phyloP scores from a whole-genome alignment of 2,329 filamentous ascomycete species.

The Scleromitrula shiraiana region DNA sequence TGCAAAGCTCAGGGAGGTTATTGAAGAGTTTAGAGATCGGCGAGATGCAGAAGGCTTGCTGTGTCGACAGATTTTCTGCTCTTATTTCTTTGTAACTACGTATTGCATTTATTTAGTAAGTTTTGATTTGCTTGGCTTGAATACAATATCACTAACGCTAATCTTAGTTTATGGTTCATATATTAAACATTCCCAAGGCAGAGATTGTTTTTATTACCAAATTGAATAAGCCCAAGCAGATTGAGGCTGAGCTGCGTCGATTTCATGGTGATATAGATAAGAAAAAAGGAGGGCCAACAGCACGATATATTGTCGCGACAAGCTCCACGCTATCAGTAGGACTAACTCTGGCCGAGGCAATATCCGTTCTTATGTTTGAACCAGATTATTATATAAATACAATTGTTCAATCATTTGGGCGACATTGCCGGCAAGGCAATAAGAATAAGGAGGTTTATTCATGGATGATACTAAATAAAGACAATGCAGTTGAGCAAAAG shows the following conservation, averaged over 20 bases:
- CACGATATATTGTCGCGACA: neutral
- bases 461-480: neutral
- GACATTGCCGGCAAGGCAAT: neutral
- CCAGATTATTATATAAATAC: conserved; percentile 1
- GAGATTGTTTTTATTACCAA: neutral
- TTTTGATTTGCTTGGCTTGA: neutral
- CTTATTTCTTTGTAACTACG: neutral
- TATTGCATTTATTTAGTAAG: conserved; percentile 2
- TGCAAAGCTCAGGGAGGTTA: neutral
- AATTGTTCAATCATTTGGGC: neutral
- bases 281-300: neutral
- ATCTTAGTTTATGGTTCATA: neutral
- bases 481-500: neutral
- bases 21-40: neutral
- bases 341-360: neutral
- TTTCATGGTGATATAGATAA: neutral
- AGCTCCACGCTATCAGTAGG: conserved; percentile 1
- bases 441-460: conserved; percentile 2
- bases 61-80: neutral
- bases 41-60: neutral
- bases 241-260: neutral
- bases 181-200: neutral
- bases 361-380: neutral
- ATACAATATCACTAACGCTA: too few species aligned
- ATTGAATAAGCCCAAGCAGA: neutral